Evolutionary conservation across 2,329 filamentous ascomycete species (phyloP).

Genomic region (Cordyceps pruinosa): DNA sequence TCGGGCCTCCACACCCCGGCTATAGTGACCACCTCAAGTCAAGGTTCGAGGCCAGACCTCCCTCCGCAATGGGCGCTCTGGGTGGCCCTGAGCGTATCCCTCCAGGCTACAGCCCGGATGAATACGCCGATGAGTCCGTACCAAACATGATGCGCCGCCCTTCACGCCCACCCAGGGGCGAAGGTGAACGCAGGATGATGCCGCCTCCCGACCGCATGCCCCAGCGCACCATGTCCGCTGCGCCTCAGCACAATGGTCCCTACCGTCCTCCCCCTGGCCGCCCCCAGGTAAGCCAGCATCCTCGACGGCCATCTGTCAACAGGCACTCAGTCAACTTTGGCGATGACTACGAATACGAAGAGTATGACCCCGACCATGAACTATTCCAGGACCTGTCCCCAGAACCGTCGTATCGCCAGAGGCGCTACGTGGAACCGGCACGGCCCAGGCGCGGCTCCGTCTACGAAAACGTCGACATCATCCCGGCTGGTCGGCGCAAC

Average conservation of each 20-base stretch:
- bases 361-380: conserved; percentile 27
- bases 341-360: conserved; percentile 33
- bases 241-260: conserved; percentile 23
- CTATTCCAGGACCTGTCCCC: conserved; percentile 35
- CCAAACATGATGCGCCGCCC: conserved; percentile 32
- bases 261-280: conserved; percentile 23
- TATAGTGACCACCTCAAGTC: conserved; percentile 26
- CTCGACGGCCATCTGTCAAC: conserved; percentile 23
- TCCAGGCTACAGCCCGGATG: conserved; percentile 30
- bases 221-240: conserved; percentile 28
- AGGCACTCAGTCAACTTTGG: conserved; percentile 28
- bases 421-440: conserved; percentile 25
- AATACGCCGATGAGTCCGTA: conserved; percentile 35
- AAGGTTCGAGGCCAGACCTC: conserved; percentile 30
- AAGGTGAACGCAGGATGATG: conserved; percentile 42
- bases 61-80: conserved; percentile 35
- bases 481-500: conserved; percentile 29
- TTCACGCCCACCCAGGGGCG: conserved; percentile 36
- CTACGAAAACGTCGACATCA: conserved; percentile 35
- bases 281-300: conserved; percentile 18
- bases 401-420: conserved; percentile 27
- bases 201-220: conserved; percentile 37
- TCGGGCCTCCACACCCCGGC: conserved; percentile 20
- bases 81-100: conserved; percentile 19
- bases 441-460: conserved; percentile 29